Conservation (phyloP, 192 early-diverging fungal genomes). For the Coemansia sp. region DNA sequence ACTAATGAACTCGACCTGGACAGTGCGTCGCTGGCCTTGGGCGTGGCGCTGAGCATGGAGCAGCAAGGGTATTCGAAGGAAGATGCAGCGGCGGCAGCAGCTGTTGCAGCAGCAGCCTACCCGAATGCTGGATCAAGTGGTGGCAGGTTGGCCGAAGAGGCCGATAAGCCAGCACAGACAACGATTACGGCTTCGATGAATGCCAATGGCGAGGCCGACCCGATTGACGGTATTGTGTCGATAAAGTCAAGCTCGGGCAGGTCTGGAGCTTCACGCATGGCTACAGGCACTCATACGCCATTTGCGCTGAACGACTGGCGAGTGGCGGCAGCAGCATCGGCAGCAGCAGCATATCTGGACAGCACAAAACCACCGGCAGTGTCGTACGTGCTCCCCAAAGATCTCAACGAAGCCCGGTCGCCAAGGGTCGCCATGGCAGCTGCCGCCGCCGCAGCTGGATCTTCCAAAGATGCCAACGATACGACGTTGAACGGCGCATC, state of each 20-base stretch:
- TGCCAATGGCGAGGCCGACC: constrained; percentile 52
- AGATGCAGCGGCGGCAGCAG: constrained; percentile 39
- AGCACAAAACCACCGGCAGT: constrained; percentile 12
- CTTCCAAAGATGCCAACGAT: neutral
- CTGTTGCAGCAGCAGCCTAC: constrained; percentile 41
- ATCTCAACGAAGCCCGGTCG: constrained; percentile 41
- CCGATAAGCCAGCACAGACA: constrained; percentile 19
- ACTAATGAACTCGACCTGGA: constrained; percentile 36
- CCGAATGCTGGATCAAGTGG: constrained; percentile 8
- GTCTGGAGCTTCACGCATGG: constrained; percentile 23
- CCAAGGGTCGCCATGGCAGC: constrained; percentile 29
- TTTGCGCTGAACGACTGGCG: constrained; percentile 33
- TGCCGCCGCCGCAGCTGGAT: neutral
- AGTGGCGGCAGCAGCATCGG: constrained; percentile 32
- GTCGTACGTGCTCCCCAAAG: constrained; percentile 43
- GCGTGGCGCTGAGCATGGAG: constrained; percentile 55
- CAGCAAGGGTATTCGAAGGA: constrained; percentile 54
- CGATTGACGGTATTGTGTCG: constrained; percentile 54
- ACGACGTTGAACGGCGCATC: neutral
- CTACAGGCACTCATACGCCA: constrained; percentile 43
- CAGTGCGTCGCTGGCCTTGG: constrained; percentile 50
- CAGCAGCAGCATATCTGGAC: constrained; percentile 37
- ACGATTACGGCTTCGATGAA: constrained; percentile 54
- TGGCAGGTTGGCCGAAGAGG: neutral
- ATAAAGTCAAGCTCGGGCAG: constrained; percentile 35